Evolutionary conservation across 2,329 filamentous ascomycete species (phyloP).

Genomic region (Calonectria pseudoturangicola): DNA sequence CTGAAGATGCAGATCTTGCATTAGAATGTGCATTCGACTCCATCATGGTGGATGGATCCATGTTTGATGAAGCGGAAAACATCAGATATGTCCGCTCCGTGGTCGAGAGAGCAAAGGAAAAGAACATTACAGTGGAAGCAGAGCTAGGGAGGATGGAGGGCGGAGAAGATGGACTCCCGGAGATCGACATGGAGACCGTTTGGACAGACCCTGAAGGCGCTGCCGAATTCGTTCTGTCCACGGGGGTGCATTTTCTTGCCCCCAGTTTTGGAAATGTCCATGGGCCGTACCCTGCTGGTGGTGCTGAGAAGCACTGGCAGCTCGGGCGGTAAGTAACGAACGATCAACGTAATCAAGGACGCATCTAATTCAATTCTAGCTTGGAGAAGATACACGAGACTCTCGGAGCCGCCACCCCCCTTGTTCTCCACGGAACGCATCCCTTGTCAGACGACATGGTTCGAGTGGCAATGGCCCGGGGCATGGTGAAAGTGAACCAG

Average conservation of each 20-base stretch:
- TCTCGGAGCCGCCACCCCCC: conserved; percentile 15
- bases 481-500: conserved; percentile 29
- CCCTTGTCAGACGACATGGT: conserved; percentile 28
- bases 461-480: conserved; percentile 3
- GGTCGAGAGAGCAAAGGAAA: conserved; percentile 23
- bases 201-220: conserved; percentile 27
- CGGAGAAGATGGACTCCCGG: conserved; percentile 29
- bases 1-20: conserved; percentile 19
- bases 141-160: conserved; percentile 29
- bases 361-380: neutral
- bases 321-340: conserved; percentile 1
- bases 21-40: conserved; percentile 30
- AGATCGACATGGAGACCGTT: conserved; percentile 17
- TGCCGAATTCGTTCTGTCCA: conserved; percentile 17
- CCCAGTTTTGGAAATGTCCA: conserved; percentile 33
- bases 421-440: conserved; percentile 33
- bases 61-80: conserved; percentile 30
- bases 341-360: no score
- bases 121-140: conserved; percentile 20
- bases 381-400: conserved; percentile 23
- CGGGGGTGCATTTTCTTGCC: conserved; percentile 28
- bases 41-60: conserved; percentile 33
- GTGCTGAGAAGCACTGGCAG: conserved; percentile 26
- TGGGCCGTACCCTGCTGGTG: conserved; percentile 16
- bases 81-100: conserved; percentile 21